Base-by-base conservation (phyloP, 257 asterid genomes). In the Paulownia fortunei region DNA sequence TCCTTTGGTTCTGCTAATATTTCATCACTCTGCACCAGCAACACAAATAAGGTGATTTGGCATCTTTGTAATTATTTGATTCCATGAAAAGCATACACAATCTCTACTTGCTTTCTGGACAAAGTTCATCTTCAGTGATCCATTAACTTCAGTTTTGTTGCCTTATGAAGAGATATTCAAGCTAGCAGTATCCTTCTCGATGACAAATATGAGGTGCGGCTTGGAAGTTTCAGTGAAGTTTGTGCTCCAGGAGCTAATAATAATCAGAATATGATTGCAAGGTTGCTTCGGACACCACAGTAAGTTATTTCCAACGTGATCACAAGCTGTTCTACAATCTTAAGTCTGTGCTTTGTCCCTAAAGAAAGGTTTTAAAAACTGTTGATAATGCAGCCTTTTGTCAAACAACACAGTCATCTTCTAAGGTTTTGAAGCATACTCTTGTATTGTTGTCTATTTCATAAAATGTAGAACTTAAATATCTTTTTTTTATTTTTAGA, bases 141-240 rank as follows among this genome's bases (percentile, higher is more conserved):
- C 12, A 47, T 23, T 77, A 63, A 77, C 69, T 42, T 63, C 24
- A 55, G 5, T 73, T 66, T 75, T 69, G 23, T 73, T 80, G 39
- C 9, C 26, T 79, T 76, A 30, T 83, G 84, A 81, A 92, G 97
- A 77, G 94, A 90, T 84, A 73, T 92, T 82, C 94, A 89, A 89
- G 92, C 96, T 49, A 92, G 96, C 86, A 90, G 94, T 77, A 85
- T 92, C 68, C 96, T 92, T 81, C 94, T 92, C 5, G 96, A 90
- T 19, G 93, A 90, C 71, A 86, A 87, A 75, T 92, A 86, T 56
- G 97, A 92, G 82, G 97, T 92, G 62, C 69, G 97, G 69, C 85
- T 92, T 3, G 97, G 97, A 74, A 92, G 97, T 83, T 84, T 92
- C 78, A 88, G 92, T 37, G 82, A 88, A 23, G 90, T 84, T 30